Percentiles rank a stretch among this genome's conserved stretches.
Conservation (phyloP, 169 alveolate genomes). For the Pseudocohnilembus persalinus region DNA sequence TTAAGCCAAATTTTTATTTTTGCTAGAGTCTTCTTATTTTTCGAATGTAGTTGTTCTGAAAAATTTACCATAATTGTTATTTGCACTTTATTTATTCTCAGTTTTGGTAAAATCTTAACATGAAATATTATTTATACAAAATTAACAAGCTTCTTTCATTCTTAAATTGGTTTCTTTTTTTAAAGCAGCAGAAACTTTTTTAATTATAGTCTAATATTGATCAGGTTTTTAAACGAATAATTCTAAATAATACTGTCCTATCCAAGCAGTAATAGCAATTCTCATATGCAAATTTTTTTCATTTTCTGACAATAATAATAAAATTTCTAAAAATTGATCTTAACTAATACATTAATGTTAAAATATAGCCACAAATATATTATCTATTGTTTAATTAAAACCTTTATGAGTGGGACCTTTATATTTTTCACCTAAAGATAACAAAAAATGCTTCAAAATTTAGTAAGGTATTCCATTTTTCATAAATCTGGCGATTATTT, state of each 20-base stretch:
- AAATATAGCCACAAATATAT: slow-evolving; percentile 4
- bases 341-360: slow-evolving; percentile 1
- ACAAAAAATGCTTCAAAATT: slow-evolving; percentile 13
- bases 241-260: neutral
- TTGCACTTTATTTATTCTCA: neutral
- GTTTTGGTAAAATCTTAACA: neutral
- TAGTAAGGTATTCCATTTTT: slow-evolving; percentile 12
- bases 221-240: neutral
- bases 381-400: neutral
- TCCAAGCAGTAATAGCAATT: slow-evolving; percentile 14
- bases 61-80: neutral
- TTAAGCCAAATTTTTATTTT: neutral
- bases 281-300: slow-evolving; percentile 31
- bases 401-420: slow-evolving; percentile 17
- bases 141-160: neutral
- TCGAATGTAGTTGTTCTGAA: neutral
- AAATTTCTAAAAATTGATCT: neutral
- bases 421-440: slow-evolving; percentile 4
- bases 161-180: neutral
- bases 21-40: neutral
- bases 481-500: neutral
- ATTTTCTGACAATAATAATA: neutral
- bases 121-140: neutral
- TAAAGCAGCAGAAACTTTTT: neutral
- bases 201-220: neutral